Conservation (phyloP, 495 filamentous ascomycete species). For the Aspergillus cavernicola region DNA sequence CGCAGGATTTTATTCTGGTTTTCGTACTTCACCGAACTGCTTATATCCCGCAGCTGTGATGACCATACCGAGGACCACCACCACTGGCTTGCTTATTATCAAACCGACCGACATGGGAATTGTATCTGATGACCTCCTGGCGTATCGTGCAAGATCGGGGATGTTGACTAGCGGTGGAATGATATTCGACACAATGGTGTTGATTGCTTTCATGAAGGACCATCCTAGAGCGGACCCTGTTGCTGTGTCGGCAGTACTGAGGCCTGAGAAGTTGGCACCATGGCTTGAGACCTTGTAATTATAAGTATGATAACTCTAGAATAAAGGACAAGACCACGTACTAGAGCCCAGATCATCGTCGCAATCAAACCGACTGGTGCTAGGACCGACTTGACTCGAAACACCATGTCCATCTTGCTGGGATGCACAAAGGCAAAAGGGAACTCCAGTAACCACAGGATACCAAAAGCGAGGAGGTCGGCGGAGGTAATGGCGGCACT, state of each 20-base stretch:
- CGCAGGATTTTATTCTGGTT: too few species aligned
- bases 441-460: constrained; percentile 4
- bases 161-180: constrained; percentile 4
- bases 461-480: constrained; percentile 2
- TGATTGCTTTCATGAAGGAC: constrained; percentile 3
- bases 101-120: constrained; percentile 1
- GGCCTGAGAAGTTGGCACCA: constrained; percentile 1
- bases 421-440: constrained; percentile 1
- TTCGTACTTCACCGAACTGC: constrained; percentile 1
- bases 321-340: neutral
- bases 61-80: neutral
- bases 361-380: neutral
- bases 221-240: neutral
- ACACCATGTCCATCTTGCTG: constrained; percentile 5
- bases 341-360: constrained; percentile 5
- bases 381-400: neutral
- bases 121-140: neutral
- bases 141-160: neutral
- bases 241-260: neutral
- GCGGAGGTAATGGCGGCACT: neutral
- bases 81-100: constrained; percentile 1
- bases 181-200: constrained; percentile 4
- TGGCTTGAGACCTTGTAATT: neutral
- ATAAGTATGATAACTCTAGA: neutral
- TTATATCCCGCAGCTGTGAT: constrained; percentile 1